phyloP scores from a whole-genome alignment of 23 red algal species.

The Gracilaria domingensis region DNA sequence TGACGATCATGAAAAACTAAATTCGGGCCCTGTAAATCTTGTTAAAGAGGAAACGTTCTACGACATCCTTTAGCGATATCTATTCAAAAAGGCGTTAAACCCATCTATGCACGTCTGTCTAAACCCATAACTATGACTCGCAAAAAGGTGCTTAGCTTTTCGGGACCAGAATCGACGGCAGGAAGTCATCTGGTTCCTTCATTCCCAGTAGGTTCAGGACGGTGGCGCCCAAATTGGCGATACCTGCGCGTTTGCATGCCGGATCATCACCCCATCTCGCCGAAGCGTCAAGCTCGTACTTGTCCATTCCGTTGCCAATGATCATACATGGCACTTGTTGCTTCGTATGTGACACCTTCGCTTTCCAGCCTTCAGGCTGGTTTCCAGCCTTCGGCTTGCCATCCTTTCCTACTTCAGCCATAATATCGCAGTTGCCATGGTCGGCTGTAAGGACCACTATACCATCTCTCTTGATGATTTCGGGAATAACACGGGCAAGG shows the following conservation, averaged over 20 bases:
- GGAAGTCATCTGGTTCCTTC: conserved; percentile 66
- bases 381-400: conserved; percentile 72
- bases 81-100: not conserved
- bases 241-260: conserved; percentile 75
- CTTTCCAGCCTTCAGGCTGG: conserved; percentile 89
- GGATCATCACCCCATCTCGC: conserved; percentile 68
- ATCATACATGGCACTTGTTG: conserved; percentile 80
- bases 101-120: conserved; percentile 7
- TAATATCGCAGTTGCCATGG: conserved; percentile 92
- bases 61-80: not conserved
- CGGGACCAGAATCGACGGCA: conserved; percentile 73
- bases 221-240: conserved; percentile 80
- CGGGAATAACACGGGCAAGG: conserved; percentile 74
- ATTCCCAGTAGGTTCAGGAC: conserved; percentile 83
- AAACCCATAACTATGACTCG: not conserved
- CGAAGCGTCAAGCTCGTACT: conserved; percentile 69
- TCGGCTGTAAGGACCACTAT: conserved; percentile 84
- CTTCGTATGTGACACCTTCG: conserved; percentile 84
- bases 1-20: not conserved
- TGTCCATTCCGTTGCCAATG: conserved; percentile 76
- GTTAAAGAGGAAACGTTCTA: not conserved
- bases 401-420: conserved; percentile 86
- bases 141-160: conserved; percentile 2
- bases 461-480: conserved; percentile 68
- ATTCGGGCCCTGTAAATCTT: not conserved